Evolutionary conservation across 345 rosid genomes (phyloP).

Genomic region (Brassica carinata): DNA sequence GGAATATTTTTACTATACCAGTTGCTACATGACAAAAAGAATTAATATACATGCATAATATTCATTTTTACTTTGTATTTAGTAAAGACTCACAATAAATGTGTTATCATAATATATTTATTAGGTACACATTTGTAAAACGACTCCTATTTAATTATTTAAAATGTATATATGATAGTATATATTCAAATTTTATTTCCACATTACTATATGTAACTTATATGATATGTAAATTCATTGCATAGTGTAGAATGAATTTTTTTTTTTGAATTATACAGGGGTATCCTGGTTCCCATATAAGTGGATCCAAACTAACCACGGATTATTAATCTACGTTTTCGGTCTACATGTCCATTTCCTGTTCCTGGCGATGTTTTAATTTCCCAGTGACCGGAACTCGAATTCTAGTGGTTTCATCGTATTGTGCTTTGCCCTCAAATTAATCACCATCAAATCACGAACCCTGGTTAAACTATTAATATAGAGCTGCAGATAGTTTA

Average conservation of each 20-base stretch:
- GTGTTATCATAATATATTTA: background rate
- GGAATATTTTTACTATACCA: background rate
- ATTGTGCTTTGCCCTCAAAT: no score
- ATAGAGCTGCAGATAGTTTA: background rate
- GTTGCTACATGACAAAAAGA: background rate
- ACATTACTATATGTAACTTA: background rate
- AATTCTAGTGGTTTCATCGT: no score
- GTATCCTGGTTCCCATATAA: no score
- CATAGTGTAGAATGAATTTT: background rate
- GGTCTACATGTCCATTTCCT: no score
- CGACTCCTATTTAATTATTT: background rate
- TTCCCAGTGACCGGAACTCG: no score
- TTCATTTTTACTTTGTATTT: background rate
- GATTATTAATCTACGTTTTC: no score
- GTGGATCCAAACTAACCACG: no score
- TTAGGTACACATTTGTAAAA: background rate
- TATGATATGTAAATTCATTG: background rate
- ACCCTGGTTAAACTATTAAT: background rate
- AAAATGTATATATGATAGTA: background rate
- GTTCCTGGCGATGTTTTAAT: no score
- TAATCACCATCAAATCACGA: no score
- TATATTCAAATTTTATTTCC: background rate
- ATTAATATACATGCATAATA: background rate
- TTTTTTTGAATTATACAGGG: no score
- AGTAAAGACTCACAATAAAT: background rate